Base-by-base conservation (phyloP, 2,329 filamentous ascomycete species). In the Colletotrichum australisinense region DNA sequence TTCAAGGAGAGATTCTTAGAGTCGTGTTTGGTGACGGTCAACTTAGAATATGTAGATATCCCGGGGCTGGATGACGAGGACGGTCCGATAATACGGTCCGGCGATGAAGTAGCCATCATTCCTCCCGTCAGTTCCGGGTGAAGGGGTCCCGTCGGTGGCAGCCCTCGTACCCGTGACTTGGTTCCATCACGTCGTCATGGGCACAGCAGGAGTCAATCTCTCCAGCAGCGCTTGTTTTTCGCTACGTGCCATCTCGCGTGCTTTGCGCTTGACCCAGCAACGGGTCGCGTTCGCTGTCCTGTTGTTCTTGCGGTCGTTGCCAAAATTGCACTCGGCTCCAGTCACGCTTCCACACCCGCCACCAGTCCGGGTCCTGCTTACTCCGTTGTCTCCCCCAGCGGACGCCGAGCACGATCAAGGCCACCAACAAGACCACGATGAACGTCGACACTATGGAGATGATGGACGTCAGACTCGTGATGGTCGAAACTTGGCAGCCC, bases 81-180 rank as follows among this genome's bases (percentile, higher is more conserved):
- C 9, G 84, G 84, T 19, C 76, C 86, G 30, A 80, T 90, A 69
- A 93, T 97, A 70, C 83, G 90, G 64, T 90, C 90, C 75, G 93
- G 92, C 32, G 94, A 97, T 79, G 95, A 97, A 84, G 94, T 97
- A 68, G 95, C 93, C 55, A 93, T 97, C 46, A 96, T 97, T 70
- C 94, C 95, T 42, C 94, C 95, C 11, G 95, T 97, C 76, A 97
- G 94, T 86, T 95, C 94, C 49, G 94, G 94, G 5, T 97, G 82
- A 88, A 46, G 32, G 52, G 22, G 4, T 24, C 52, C 11, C n/a
- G 52, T 19, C 38, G 38, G 38, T n/a, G 19, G 42, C 16, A 32
- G 57, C 65, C 28, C 60, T 55, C 53, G 6, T 19, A 49, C 35
- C 67, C 26, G 70, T 55, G 71, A 49, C 57, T 63, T 60, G 57